A percentile compares a stretch with the other conserved stretches of the same genome.
Evolutionary conservation across 495 filamentous ascomycete species (phyloP).

Genomic region (Chaetomium fimeti): DNA sequence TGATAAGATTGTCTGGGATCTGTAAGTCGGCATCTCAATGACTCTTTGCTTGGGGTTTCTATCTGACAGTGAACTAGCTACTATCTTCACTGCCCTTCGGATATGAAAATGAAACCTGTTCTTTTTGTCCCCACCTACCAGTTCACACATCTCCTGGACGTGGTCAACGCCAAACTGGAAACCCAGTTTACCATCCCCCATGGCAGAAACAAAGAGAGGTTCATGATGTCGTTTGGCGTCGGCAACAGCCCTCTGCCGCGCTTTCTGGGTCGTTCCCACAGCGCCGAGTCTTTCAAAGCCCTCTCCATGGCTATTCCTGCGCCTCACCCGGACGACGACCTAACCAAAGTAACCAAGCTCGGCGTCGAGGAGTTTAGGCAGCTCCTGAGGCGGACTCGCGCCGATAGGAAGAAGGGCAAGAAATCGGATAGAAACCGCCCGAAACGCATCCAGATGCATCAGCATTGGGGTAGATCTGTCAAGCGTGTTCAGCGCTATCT

Average conservation of each 20-base stretch:
- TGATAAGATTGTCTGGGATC: conserved; percentile 58
- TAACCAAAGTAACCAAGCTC: conserved; percentile 16
- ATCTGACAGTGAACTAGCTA: conserved; percentile 50
- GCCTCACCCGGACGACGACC: conserved; percentile 24
- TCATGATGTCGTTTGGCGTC: conserved; percentile 57
- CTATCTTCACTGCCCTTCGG: conserved; percentile 58
- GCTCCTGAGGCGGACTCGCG: conserved; percentile 27
- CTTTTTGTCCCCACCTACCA: conserved; percentile 64
- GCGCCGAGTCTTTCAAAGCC: conserved; percentile 32
- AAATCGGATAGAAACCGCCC: conserved; percentile 46
- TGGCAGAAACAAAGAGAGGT: conserved; percentile 44
- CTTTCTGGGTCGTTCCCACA: conserved; percentile 58
- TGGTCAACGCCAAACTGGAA: conserved; percentile 56
- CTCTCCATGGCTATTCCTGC: conserved; percentile 35
- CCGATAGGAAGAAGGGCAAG: conserved; percentile 17
- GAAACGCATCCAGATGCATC: conserved; percentile 48
- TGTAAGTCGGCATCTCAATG: conserved; percentile 53
- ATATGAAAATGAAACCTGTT: conserved; percentile 48
- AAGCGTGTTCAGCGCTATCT: conserved; percentile 68
- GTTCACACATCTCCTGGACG: conserved; percentile 55
- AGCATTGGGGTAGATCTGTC: conserved; percentile 48
- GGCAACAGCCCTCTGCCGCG: conserved; percentile 59
- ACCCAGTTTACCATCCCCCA: conserved; percentile 52
- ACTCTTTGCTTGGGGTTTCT: too few relatives aligned
- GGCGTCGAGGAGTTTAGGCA: conserved; percentile 24